Evolutionary conservation across 1,284 basidiomycete species (phyloP), one percentile per base, ranked within the genome.

Genomic region (Rhodotorula mucilaginosa): DNA sequence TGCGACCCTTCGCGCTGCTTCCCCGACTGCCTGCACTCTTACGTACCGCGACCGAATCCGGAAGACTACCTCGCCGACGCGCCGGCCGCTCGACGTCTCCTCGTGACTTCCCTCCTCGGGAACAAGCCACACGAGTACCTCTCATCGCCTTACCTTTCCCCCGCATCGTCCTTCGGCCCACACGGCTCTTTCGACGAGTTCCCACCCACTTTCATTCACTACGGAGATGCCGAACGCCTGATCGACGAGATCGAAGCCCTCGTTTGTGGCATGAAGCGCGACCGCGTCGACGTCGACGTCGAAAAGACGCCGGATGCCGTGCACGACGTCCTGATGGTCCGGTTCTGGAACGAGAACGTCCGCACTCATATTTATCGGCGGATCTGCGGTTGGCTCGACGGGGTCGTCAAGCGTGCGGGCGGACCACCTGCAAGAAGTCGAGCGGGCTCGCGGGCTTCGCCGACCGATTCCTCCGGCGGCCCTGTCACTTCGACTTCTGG

Each of bases 21-120:
- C 74, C 69, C 71, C 4, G 44, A 73, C 18, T 71, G 71, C 46
- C 64, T 54, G 23, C 64, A 65, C 0, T 69, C 71, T 1, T 67
- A 58, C 60, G 63, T 71, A 18, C 48, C 70, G 5, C 74, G 74
- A 2, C 74, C 74, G 8, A 73, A 75, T 34, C 71, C 71, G 1
- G 65, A 70, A n/a, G 74, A 75, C 60, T 75, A 75, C 65, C 72
- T 75, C 39, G 46, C 67, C 48, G 74, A 75, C 67, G 68, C 67
- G 29, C 71, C 71, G 7, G 58, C 67, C 16, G 69, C 67, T 16
- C 71, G 74, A 16, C 54, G 60, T 8, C 66, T 71, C 16, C 69
- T 75, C 65, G 66, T 75, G n/a, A 60, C 69, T 29, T 67, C 58
- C 19, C 67, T 75, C 44, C 71, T 75, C 52, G 74, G 74, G 21